A percentile compares a stretch with the other conserved stretches of the same genome.
Evolutionary conservation across 441 rosid species (phyloP).

Genomic region (Euphorbia schlechtendalii): DNA sequence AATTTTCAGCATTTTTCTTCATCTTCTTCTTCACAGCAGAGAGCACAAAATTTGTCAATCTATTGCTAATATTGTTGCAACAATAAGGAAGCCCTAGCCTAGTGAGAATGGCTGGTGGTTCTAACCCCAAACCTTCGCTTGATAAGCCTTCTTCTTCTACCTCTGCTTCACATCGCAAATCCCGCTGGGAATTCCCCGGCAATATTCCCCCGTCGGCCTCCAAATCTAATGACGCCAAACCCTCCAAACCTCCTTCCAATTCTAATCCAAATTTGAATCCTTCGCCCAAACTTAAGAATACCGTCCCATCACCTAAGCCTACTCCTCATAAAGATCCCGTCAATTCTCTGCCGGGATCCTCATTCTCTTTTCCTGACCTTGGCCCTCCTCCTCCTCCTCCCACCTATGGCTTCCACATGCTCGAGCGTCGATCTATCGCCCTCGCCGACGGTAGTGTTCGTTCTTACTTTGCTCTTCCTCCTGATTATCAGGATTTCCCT

Average conservation of each 20-base stretch:
- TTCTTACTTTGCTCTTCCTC: constrained; percentile 91
- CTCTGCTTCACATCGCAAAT: too few species aligned
- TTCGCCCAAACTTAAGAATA: constrained; percentile 28
- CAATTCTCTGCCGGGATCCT: background rate
- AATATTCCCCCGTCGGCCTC: background rate
- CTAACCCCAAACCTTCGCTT: too few species aligned
- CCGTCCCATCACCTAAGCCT: constrained; percentile 24
- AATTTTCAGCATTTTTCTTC: too few species aligned
- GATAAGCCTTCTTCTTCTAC: too few species aligned
- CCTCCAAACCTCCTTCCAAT: constrained; percentile 25
- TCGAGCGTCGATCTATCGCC: constrained; percentile 75
- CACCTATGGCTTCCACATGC: constrained; percentile 88
- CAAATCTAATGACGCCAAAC: constrained; percentile 26
- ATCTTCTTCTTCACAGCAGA: too few species aligned
- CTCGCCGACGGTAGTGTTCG: constrained; percentile 91
- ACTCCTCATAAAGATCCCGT: constrained; percentile 9
- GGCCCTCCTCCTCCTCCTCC: constrained; percentile 54
- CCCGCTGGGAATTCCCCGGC: too few species aligned
- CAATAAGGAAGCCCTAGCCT: too few species aligned
- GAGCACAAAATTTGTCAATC: too few species aligned
- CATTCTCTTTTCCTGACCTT: constrained; percentile 45
- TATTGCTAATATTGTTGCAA: too few species aligned
- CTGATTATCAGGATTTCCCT: constrained; percentile 71
- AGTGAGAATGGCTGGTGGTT: too few species aligned
- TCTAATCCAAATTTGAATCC: constrained; percentile 20